Evolutionary conservation across 805 yeast species (phyloP), one percentile per base, ranked within the genome.

Genomic region (Candida sithepensis): DNA sequence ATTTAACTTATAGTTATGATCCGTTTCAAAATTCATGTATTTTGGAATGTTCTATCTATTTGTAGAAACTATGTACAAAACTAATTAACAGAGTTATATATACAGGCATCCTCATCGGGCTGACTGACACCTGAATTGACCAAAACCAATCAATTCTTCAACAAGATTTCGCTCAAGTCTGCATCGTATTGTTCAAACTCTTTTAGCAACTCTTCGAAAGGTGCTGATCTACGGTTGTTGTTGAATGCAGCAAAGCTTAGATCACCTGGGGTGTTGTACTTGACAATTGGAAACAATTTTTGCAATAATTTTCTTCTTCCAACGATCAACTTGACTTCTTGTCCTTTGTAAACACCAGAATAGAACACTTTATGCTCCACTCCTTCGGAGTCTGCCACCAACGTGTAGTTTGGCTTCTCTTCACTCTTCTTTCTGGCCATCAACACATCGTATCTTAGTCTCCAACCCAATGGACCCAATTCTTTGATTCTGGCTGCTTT

Each of bases 381-480:
- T 8, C 67, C 63, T 7, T 70, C 71, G 18, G 63, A 57, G 3
- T 56, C 58, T 8, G 57, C 50, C 21, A 57, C 63, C 20, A 64
- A 58, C 30, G 71, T 67, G 19, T 42, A 61, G 65, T 55, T 39
- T 64, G 63, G 50, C 62, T 64, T 47, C 72, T 73, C 46, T 68
- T 66, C 49, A 73, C 72, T 51, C 68, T 68, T 47, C 68, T 71
- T 44, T 59, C 56, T 57, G 60, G 74, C 57, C 69, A 69, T 58
- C 67, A 92, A 65, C 14, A 94, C 82, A 47, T 81, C 78, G 65
- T 85, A 91, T 61, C 92, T 84, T 56, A 94, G 73, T 58, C 79
- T 79, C 98, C 98, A 94, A 30, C 98, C 99, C 48, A 79, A 74
- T 46, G 91, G 85, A 0, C 99, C 99, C 61, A 94, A 71, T 64